phyloP scores from a whole-genome alignment of 495 filamentous ascomycete species.

The Penicillium goetzii region DNA sequence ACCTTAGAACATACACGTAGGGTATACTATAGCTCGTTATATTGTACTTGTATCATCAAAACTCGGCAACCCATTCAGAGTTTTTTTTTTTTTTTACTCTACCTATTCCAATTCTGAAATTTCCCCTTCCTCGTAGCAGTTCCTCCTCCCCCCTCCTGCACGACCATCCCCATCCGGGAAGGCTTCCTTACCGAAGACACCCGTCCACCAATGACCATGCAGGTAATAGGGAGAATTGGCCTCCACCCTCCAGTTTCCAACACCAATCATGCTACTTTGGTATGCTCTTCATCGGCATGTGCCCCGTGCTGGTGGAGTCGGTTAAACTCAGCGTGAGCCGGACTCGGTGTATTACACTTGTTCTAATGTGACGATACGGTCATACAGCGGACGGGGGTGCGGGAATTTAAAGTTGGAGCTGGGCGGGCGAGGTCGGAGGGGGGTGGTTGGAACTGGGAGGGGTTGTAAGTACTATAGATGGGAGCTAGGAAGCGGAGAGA shows the following conservation, averaged over 20 bases:
- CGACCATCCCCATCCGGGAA: slow-evolving; percentile 30
- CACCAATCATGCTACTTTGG: slow-evolving; percentile 36
- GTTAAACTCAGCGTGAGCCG: slow-evolving; percentile 24
- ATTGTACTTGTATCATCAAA: too few relatives aligned
- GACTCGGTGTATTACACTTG: slow-evolving; percentile 4
- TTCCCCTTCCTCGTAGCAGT: slow-evolving; percentile 5
- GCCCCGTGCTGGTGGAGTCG: slow-evolving; percentile 23
- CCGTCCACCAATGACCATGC: slow-evolving; percentile 19
- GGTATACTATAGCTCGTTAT: too few relatives aligned
- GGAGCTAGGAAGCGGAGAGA: background rate
- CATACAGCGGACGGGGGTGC: too few relatives aligned
- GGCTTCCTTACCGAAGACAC: slow-evolving; percentile 23
- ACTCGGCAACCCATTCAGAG: background rate
- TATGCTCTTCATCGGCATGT: slow-evolving; percentile 34
- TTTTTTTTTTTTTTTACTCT: slow-evolving; percentile 6
- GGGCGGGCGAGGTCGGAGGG: slow-evolving; percentile 6
- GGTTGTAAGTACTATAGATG: background rate
- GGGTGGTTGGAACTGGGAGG: slow-evolving; percentile 1
- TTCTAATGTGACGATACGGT: background rate
- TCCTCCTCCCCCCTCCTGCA: slow-evolving; percentile 22
- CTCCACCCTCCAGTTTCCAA: slow-evolving; percentile 10
- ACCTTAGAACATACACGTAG: too few relatives aligned
- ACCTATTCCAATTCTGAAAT: too few relatives aligned
- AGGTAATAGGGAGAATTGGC: slow-evolving; percentile 19
- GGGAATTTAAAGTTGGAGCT: slow-evolving; percentile 22